A percentile compares a stretch with the other conserved stretches of the same genome.
Conservation (phyloP, 306 rosid species). For the Boehmeria nivea region DNA sequence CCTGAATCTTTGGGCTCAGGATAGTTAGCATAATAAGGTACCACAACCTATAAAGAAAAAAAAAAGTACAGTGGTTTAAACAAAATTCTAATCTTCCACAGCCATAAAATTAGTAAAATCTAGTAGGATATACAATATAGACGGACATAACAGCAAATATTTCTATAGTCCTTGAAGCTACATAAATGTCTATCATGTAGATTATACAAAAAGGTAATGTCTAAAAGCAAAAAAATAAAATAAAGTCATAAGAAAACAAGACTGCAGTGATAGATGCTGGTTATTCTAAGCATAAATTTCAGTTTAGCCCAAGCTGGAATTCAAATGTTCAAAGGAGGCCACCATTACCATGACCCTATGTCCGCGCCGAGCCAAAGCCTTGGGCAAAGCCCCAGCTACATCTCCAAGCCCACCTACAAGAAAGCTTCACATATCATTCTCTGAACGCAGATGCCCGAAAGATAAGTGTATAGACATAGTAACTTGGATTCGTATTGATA, state of each 20-base stretch:
- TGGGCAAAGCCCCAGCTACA: slow-evolving; percentile 93
- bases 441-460: background rate
- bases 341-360: slow-evolving; percentile 89
- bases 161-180: too few species aligned
- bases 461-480: too few species aligned
- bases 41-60: slow-evolving; percentile 54
- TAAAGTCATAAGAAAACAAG: background rate
- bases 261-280: background rate
- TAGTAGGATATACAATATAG: too few species aligned
- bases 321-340: slow-evolving; percentile 14
- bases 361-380: slow-evolving; percentile 99
- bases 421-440: slow-evolving; percentile 29
- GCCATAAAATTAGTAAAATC: too few species aligned
- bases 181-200: too few species aligned
- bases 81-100: too few species aligned
- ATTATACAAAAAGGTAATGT: background rate
- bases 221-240: too few species aligned
- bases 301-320: background rate
- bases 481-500: background rate
- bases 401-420: slow-evolving; percentile 95
- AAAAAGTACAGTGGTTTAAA: slow-evolving; percentile 11
- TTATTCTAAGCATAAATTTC: background rate
- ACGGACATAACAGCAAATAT: too few species aligned
- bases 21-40: slow-evolving; percentile 65
- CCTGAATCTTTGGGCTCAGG: slow-evolving; percentile 55